Evolutionary conservation across 805 yeast species (phyloP).

Genomic region (Candida incommunis): DNA sequence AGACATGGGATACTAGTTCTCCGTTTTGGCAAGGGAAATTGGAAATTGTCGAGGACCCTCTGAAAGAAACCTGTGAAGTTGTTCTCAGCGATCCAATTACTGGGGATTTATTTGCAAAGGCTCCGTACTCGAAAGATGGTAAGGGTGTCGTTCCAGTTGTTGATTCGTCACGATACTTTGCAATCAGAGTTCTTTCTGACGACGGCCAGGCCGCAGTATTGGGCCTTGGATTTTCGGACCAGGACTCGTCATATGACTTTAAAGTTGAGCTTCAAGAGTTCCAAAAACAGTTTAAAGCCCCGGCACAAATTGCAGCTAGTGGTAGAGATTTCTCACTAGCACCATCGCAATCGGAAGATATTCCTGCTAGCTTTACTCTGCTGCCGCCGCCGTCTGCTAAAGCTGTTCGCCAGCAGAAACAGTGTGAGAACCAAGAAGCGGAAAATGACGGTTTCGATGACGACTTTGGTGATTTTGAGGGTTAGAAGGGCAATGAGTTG

Average conservation of each 20-base stretch:
- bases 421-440: background rate
- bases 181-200: conserved; percentile 18
- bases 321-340: background rate
- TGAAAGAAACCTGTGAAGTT: conserved; percentile 8
- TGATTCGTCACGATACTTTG: conserved; percentile 20
- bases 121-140: conserved; percentile 15
- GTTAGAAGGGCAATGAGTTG: no score
- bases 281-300: background rate
- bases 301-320: background rate
- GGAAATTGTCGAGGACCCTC: conserved; percentile 16
- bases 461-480: background rate
- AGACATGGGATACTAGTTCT: conserved; percentile 22
- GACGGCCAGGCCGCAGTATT: conserved; percentile 20
- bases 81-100: conserved; percentile 13
- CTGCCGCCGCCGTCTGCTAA: background rate
- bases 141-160: conserved; percentile 17
- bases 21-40: conserved; percentile 25
- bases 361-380: background rate
- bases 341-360: background rate
- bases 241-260: conserved; percentile 1
- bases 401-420: background rate
- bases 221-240: conserved; percentile 22
- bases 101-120: conserved; percentile 22
- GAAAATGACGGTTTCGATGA: background rate
- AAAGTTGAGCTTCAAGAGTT: background rate